Percentiles rank a stretch among this genome's conserved stretches.
Evolutionary conservation across 106 monocot species (phyloP).

Genomic region (Cymbidium sinense): DNA sequence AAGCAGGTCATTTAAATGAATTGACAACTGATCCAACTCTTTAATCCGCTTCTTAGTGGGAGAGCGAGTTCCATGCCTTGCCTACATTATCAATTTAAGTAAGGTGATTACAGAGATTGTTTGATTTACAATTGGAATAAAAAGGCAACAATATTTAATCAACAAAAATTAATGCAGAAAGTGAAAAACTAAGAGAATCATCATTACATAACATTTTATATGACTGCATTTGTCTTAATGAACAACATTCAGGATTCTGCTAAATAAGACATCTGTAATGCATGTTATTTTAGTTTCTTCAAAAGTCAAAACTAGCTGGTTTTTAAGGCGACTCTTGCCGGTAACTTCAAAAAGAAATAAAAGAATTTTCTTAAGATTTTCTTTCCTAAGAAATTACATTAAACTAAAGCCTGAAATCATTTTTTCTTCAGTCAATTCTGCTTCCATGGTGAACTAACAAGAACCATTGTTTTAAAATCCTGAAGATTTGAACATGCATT

Average conservation of each 20-base stretch:
- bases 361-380: not conserved
- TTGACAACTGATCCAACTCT: slow-evolving; percentile 68
- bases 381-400: not conserved
- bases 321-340: not conserved
- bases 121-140: not conserved
- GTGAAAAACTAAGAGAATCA: not conserved
- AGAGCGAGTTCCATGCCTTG: slow-evolving; percentile 92
- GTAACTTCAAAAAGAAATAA: not conserved
- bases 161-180: not conserved
- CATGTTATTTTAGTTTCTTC: not conserved
- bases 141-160: not conserved
- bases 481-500: not conserved
- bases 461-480: not conserved
- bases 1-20: slow-evolving; percentile 51
- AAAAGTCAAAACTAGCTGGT: not conserved
- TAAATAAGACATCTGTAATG: not conserved
- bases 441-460: not conserved
- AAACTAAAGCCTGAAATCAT: not conserved
- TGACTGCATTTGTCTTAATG: not conserved
- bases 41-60: slow-evolving; percentile 97
- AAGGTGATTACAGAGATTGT: not conserved
- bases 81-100: slow-evolving; percentile 28
- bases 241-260: not conserved
- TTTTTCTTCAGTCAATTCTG: not conserved
- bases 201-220: not conserved